Conservation (phyloP, 2,329 filamentous ascomycete genomes). For the Ascocoryne sarcoides region DNA sequence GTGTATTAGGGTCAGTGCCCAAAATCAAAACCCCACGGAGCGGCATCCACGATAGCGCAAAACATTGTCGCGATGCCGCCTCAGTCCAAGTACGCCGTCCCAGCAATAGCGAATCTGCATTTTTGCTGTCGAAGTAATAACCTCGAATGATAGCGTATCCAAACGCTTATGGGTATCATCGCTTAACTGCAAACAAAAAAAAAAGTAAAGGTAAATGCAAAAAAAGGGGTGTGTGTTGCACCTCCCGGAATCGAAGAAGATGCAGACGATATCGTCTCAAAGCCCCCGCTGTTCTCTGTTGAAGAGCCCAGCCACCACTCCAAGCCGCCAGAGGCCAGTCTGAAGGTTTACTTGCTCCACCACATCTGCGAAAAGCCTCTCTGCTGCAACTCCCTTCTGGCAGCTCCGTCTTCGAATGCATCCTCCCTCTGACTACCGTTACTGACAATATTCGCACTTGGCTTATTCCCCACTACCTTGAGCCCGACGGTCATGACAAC, state of each 20-base stretch:
- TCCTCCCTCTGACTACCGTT: conserved; percentile 25
- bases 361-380: conserved; percentile 44
- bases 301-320: conserved; percentile 12
- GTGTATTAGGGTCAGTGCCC: no score
- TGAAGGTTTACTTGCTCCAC: conserved; percentile 19
- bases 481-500: conserved; percentile 60
- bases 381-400: conserved; percentile 47
- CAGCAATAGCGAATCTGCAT: conserved; percentile 40
- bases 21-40: conserved; percentile 26
- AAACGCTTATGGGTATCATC: conserved; percentile 47
- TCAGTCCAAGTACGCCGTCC: conserved; percentile 40
- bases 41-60: conserved; percentile 38
- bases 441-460: conserved; percentile 37
- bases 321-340: no score
- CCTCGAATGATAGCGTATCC: conserved; percentile 41
- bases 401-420: conserved; percentile 50
- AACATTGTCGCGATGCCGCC: conserved; percentile 41
- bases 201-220: conserved; percentile 11
- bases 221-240: conserved; percentile 17
- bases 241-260: not conserved
- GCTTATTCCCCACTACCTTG: conserved; percentile 46
- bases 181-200: conserved; percentile 25
- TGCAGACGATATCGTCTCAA: not conserved
- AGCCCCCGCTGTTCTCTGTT: conserved; percentile 13
- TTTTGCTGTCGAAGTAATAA: conserved; percentile 32